A percentile compares a stretch with the other conserved stretches of the same genome.
Conservation (phyloP, 257 asterid species). For the Gardenia jasminoides region DNA sequence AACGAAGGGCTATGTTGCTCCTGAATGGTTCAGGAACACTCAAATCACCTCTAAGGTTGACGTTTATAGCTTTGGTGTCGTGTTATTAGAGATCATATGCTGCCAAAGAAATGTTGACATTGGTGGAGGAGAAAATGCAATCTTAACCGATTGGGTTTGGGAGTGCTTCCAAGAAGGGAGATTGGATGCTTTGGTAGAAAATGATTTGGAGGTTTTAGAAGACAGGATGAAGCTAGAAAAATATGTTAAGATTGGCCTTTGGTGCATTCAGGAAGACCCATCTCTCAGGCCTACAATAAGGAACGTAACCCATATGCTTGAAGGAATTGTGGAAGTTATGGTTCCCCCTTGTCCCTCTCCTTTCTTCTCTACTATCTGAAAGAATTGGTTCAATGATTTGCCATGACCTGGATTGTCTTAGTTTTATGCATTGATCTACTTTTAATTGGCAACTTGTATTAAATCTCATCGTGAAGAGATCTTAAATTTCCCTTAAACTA, state of each 20-base stretch:
- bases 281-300: conserved; percentile 57
- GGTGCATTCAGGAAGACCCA: conserved; percentile 71
- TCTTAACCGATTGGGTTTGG: conserved; percentile 30
- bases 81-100: conserved; percentile 34
- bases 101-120: conserved; percentile 20
- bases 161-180: conserved; percentile 33
- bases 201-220: conserved; percentile 22
- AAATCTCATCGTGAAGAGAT: too few species aligned
- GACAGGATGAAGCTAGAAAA: conserved; percentile 34
- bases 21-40: conserved; percentile 40
- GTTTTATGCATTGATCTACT: too few species aligned
- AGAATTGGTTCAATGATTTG: too few species aligned
- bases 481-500: not conserved
- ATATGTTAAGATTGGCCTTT: conserved; percentile 52
- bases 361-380: not conserved
- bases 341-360: conserved; percentile 28
- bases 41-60: conserved; percentile 32
- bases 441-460: too few species aligned
- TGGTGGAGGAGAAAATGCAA: not conserved
- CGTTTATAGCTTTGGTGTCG: conserved; percentile 39
- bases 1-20: conserved; percentile 43
- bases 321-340: conserved; percentile 47
- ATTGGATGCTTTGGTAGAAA: conserved; percentile 19
- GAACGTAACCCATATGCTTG: conserved; percentile 52
- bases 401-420: too few species aligned